phyloP scores from a whole-genome alignment of 371 early-diverging fungal genomes.

The Saksenaea oblongispora region DNA sequence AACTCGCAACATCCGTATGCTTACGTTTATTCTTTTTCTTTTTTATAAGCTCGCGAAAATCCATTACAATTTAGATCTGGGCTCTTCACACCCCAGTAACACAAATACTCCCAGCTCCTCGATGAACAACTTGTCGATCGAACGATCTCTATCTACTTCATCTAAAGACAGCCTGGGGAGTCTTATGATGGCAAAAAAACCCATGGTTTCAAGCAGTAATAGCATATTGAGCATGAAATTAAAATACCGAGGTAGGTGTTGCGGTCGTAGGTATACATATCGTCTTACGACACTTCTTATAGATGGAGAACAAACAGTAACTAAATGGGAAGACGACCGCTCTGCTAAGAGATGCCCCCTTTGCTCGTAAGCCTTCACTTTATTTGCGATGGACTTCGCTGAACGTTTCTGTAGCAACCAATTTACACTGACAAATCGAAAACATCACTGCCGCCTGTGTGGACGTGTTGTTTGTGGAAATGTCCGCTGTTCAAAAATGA shows the following conservation, averaged over 20 bases:
- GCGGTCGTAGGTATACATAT: not conserved
- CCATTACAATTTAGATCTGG: constrained; percentile 35
- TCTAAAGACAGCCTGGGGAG: constrained; percentile 42
- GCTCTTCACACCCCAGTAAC: not conserved
- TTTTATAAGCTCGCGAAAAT: constrained; percentile 35
- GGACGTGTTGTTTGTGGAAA: constrained; percentile 75
- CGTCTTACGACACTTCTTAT: not conserved
- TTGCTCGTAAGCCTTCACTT: constrained; percentile 49
- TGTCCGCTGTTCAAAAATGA: constrained; percentile 58
- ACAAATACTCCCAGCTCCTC: constrained; percentile 22
- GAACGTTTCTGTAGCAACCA: constrained; percentile 24
- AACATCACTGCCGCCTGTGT: constrained; percentile 83
- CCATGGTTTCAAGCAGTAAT: constrained; percentile 38
- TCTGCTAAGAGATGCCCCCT: constrained; percentile 53
- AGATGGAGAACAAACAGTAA: constrained; percentile 66
- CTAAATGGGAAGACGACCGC: constrained; percentile 68
- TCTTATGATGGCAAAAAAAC: constrained; percentile 35
- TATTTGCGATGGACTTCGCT: constrained; percentile 6
- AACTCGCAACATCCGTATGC: not conserved
- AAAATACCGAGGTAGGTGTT: constrained; percentile 44
- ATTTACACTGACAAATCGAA: constrained; percentile 59
- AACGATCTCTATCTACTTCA: constrained; percentile 38
- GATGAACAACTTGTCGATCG: constrained; percentile 20
- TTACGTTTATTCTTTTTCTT: no score
- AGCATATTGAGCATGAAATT: constrained; percentile 49